phyloP scores from a whole-genome alignment of 164 flowering plant species.

The Magnolia officinalis region DNA sequence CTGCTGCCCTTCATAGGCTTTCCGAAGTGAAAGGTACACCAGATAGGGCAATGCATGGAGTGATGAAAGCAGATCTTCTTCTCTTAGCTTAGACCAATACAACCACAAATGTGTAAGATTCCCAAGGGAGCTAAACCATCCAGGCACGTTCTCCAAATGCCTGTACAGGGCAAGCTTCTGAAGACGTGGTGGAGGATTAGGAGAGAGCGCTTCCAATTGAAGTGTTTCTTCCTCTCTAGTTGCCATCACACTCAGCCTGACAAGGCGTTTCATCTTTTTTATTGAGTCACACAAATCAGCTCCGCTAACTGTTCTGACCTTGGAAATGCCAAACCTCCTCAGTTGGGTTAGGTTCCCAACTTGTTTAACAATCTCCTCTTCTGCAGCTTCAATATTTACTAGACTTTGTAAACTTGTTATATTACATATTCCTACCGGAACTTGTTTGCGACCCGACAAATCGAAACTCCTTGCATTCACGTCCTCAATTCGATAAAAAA shows the following conservation, averaged over 20 bases:
- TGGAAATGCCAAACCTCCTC: not conserved
- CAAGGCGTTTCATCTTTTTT: slow-evolving; percentile 31
- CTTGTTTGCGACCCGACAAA: not conserved
- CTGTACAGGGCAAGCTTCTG: not conserved
- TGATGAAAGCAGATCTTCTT: not conserved
- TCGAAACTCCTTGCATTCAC: not conserved
- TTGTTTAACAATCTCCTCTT: not conserved
- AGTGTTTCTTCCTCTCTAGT: slow-evolving; percentile 18
- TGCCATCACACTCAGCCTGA: slow-evolving; percentile 21
- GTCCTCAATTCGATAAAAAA: not conserved
- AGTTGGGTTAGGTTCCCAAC: slow-evolving; percentile 1
- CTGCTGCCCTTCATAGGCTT: not conserved
- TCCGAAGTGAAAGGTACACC: slow-evolving; percentile 6
- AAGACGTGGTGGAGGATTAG: slow-evolving; percentile 8
- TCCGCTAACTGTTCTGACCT: slow-evolving; percentile 19
- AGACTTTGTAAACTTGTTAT: not conserved
- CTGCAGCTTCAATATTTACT: not conserved
- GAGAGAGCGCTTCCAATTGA: slow-evolving; percentile 20
- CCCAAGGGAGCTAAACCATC: slow-evolving; percentile 2
- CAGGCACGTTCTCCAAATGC: slow-evolving; percentile 4
- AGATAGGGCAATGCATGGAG: slow-evolving; percentile 6
- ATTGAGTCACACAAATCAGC: slow-evolving; percentile 28
- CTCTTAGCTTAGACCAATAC: not conserved
- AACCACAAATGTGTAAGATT: not conserved
- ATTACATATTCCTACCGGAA: not conserved